Evolutionary conservation across 345 rosid species (phyloP), one percentile per base, ranked within the genome.

Genomic region (Microcos paniculata): DNA sequence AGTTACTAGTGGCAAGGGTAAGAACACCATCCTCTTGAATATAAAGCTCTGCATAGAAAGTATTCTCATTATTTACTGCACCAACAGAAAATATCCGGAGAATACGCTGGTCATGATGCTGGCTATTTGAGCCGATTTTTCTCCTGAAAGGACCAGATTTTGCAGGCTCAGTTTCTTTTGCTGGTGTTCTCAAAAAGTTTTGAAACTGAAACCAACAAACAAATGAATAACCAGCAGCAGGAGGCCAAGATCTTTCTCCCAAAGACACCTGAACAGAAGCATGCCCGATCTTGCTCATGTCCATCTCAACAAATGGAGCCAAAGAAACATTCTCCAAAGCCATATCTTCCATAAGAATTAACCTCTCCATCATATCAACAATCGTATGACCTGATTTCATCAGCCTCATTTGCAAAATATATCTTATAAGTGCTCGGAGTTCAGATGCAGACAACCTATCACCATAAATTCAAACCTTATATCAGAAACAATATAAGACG

Each of bases 171-270:
- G 65, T 58, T 55, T 91, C 98, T 81, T 89, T 94, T 70, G 82
- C 82, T 71, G 87, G 97, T 63, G 88, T 75, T 80, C 86, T 90
- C 70, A 90, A 84, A 69, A 90, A 87, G 76, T 94, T 88, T 46
- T 78, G 91, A 78, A 90, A 92, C 88, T 96, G 97, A 83, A 96
- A 96, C 99, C 99, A 96, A 77, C 99, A 94, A 74, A 84, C 93
- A 85, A 96, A 96, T 65, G 99, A 96, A 91, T 96, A 96, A 56
- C 99, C 99, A 79, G 97, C 99, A 66, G 98, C 97, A 82, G 98
- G 99, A 79, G 99, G 99, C 99, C 99, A 96, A 67, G 99, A 94
- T 87, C 99, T 90, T 84, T 94, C 99, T 78, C 99, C 99, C 35
- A 96, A 83, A 75, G 99, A 92, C 67, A 92, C 99, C 88, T 94